Evolutionary conservation across 106 monocot genomes (phyloP), one percentile per base, ranked within the genome.

Genomic region (Posidonia australis): DNA sequence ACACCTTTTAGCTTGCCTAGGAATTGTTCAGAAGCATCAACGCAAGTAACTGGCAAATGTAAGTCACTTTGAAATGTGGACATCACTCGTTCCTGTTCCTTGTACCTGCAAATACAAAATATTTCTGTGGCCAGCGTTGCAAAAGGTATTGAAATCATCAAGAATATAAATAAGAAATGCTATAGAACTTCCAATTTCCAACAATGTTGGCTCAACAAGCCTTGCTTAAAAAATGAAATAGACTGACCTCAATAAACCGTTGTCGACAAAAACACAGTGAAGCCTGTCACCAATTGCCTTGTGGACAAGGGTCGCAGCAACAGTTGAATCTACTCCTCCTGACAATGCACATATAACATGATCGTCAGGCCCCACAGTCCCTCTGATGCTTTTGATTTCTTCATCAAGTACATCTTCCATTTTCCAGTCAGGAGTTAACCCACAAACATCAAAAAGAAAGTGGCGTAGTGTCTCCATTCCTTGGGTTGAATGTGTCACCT

Each of bases 281-380:
- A 96, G 87, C 51, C 84, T 70, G 60, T 82, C 84, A 21, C 90
- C 96, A 65, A 96, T 96, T 54, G 90, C 96, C 72, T 80, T 86
- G 67, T 96, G 82, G 69, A 90, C 90, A 67, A 96, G 90, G 17
- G 87, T 83, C 1, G 96, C 96, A 13, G 96, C 96, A 70, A 90
- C 96, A 29, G 96, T 84, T 11, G 96, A 96, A 79, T 96, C 96
- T 1, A 96, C 96, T 53, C 96, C 96, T 18, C 96, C 90, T 56
- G 96, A 96, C 51, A 96, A 65, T 14, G 90, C 96, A 80, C 96
- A 96, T 22, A 96, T 96, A 2, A 96, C 96, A 70, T 90, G 96
- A 27, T 96, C 90, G 70, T 96, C 82, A 31, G 78, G 72, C 29
- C 78, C 81, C 27, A 96, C 96, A 43, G 75, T 73, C 14, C 27